A percentile compares a stretch with the other conserved stretches of the same genome.
These are phyloP conservation scores for Tilletiopsis washingtonensis DNA, from an alignment of 1,284 basidiomycete species.

Conservation along the genomic window DNA sequence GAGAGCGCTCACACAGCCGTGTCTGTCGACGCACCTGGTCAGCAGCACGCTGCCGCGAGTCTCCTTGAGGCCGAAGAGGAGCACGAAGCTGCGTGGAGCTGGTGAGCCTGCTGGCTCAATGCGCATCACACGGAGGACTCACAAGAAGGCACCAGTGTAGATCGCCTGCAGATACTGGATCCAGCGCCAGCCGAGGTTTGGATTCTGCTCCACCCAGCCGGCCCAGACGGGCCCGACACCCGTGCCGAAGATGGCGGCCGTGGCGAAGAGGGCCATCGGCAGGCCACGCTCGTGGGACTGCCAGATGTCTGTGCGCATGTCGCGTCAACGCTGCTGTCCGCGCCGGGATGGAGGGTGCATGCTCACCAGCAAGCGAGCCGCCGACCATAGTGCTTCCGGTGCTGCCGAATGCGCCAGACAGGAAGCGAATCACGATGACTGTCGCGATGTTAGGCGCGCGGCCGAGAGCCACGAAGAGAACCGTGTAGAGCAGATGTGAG, in stretches of 20 bases:
- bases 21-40: constrained; percentile 6
- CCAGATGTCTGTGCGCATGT: constrained; percentile 32
- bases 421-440: constrained; percentile 60
- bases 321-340: too few species aligned
- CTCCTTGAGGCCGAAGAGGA: constrained; percentile 42
- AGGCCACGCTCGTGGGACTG: constrained; percentile 51
- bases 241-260: constrained; percentile 53
- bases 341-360: too few species aligned
- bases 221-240: constrained; percentile 60
- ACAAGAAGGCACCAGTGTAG: constrained; percentile 21
- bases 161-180: constrained; percentile 62
- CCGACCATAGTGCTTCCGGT: constrained; percentile 64
- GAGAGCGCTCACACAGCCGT: too few species aligned
- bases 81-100: too few species aligned
- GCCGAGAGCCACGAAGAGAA: constrained; percentile 29
- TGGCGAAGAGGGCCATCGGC: constrained; percentile 55
- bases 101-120: too few species aligned
- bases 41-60: constrained; percentile 50
- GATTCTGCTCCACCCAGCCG: constrained; percentile 63
- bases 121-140: too few species aligned
- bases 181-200: constrained; percentile 64
- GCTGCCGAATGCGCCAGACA: constrained; percentile 61
- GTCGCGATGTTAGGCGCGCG: constrained; percentile 61
- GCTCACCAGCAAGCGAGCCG: too few species aligned
- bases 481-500: constrained; percentile 54